Evolutionary conservation across 768 basidiomycete genomes (phyloP).

Genomic region (Auricularia heimuer): DNA sequence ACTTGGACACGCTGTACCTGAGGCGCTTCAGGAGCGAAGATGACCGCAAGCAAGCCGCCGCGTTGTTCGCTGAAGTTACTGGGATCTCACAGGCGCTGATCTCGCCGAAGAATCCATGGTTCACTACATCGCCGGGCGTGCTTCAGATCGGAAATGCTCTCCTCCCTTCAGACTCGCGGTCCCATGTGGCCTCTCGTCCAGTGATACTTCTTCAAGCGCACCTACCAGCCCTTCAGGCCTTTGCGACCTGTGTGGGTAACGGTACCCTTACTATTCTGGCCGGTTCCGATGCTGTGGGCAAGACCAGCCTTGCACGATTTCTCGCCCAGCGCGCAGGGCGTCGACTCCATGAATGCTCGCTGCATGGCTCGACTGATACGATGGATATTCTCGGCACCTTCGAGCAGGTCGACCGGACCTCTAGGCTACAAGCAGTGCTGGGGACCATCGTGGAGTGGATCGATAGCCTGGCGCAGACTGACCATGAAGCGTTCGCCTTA

Average conservation of each 20-base stretch:
- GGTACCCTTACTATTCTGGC: constrained; percentile 87
- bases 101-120: constrained; percentile 30
- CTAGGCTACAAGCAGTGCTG: not conserved
- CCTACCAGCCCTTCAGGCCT: constrained; percentile 57
- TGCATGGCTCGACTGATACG: constrained; percentile 85
- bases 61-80: constrained; percentile 40
- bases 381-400: constrained; percentile 92
- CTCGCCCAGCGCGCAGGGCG: constrained; percentile 66
- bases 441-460: not conserved
- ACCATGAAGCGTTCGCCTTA: not conserved
- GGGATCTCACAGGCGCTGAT: constrained; percentile 15
- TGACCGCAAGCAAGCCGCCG: constrained; percentile 48
- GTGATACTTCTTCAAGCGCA: constrained; percentile 52
- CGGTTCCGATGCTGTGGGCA: constrained; percentile 65
- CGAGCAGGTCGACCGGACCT: constrained; percentile 65
- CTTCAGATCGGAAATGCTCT: constrained; percentile 54
- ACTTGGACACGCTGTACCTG: constrained; percentile 66
- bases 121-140: constrained; percentile 17
- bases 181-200: constrained; percentile 27
- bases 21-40: constrained; percentile 70
- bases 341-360: constrained; percentile 55
- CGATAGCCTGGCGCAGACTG: not conserved
- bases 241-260: constrained; percentile 61
- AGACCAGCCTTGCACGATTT: constrained; percentile 61
- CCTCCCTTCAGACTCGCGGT: constrained; percentile 21